Conservation (phyloP, 1,284 basidiomycete species). For the Heterobasidion irregulare region DNA sequence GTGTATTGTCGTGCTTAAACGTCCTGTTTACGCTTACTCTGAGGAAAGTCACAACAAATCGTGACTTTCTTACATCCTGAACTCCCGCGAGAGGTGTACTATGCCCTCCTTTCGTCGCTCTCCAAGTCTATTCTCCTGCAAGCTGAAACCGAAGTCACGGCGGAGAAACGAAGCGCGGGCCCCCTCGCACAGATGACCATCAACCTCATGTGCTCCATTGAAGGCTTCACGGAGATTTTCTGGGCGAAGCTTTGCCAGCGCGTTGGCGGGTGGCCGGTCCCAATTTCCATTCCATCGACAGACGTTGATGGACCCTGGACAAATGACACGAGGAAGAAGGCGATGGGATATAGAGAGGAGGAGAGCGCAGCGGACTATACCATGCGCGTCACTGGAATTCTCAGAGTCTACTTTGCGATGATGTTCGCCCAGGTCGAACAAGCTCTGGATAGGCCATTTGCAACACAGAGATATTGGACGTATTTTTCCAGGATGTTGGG, state of each 20-base stretch:
- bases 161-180: conserved; percentile 77
- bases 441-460: conserved; percentile 44
- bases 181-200: conserved; percentile 78
- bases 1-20: conserved; percentile 20
- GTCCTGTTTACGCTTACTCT: conserved; percentile 3
- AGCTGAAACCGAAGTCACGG: conserved; percentile 91
- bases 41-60: conserved; percentile 55
- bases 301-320: conserved; percentile 43
- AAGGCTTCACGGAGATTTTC: conserved; percentile 65
- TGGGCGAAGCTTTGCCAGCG: conserved; percentile 83
- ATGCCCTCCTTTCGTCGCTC: conserved; percentile 79
- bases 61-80: conserved; percentile 37
- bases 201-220: conserved; percentile 55
- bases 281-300: conserved; percentile 37
- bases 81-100: conserved; percentile 47
- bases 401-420: conserved; percentile 86
- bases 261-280: conserved; percentile 64
- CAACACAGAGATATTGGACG: conserved; percentile 57
- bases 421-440: conserved; percentile 30
- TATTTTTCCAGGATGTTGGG: conserved; percentile 57
- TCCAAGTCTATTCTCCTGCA: conserved; percentile 87
- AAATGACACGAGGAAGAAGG: conserved; percentile 54
- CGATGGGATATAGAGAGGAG: conserved; percentile 55
- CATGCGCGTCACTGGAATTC: conserved; percentile 72
- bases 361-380: conserved; percentile 64